These are phyloP conservation scores for Acanthamoeba pearcei DNA, from an alignment of 208 protist species.

Conservation along the genomic window DNA sequence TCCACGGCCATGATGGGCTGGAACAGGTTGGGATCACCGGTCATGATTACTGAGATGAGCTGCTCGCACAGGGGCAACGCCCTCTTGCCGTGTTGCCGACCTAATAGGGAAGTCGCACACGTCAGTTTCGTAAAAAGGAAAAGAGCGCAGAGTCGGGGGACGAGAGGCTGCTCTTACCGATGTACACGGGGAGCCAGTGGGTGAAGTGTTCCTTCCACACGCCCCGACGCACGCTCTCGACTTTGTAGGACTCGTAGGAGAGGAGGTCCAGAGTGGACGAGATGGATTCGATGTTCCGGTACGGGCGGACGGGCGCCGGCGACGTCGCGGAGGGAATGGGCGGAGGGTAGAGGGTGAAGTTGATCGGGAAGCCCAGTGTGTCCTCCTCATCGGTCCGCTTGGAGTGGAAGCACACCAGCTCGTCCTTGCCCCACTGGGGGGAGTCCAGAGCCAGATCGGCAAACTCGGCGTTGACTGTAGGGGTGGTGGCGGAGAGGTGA, in stretches of 20 bases:
- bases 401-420: slow-evolving; percentile 36
- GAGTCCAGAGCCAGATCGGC: not conserved
- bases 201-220: slow-evolving; percentile 54
- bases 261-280: slow-evolving; percentile 20
- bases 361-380: not conserved
- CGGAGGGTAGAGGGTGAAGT: not conserved
- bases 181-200: slow-evolving; percentile 20
- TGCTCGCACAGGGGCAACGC: slow-evolving; percentile 8
- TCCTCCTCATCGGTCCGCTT: slow-evolving; percentile 14
- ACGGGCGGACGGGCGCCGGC: not conserved
- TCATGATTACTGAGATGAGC: not conserved
- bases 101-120: not conserved
- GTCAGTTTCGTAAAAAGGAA: not conserved
- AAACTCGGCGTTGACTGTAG: not conserved
- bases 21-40: not conserved
- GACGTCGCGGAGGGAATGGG: not conserved
- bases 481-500: too few relatives aligned
- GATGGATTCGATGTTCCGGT: slow-evolving; percentile 4
- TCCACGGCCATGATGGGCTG: slow-evolving; percentile 39
- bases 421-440: slow-evolving; percentile 1
- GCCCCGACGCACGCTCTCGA: slow-evolving; percentile 5
- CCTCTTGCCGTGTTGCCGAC: not conserved
- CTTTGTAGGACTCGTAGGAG: slow-evolving; percentile 24
- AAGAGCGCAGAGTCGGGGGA: not conserved
- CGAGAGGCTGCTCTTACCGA: not conserved